A percentile compares a stretch with the other conserved stretches of the same genome.
phyloP scores from a whole-genome alignment of 2,329 filamentous ascomycete species.

The Scedosporium dehoogii region DNA sequence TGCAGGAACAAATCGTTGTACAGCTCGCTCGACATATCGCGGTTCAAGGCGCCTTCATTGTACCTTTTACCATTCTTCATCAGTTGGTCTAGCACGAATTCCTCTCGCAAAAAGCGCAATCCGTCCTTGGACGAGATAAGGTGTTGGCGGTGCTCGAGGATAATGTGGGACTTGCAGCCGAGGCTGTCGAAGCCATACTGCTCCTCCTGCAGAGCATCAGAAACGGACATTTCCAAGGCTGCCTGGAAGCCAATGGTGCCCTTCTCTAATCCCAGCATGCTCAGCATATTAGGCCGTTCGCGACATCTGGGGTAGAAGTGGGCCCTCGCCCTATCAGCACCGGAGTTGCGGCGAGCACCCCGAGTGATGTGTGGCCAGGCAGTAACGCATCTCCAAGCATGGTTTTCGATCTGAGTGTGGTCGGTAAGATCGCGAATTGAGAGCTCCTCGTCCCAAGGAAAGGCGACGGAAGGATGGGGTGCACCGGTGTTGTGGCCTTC shows the following conservation, averaged over 20 bases:
- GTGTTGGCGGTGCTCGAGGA: conserved; percentile 47
- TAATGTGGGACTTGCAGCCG: conserved; percentile 42
- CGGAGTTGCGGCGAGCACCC: conserved; percentile 5
- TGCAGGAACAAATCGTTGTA: conserved; percentile 54
- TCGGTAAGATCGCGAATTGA: conserved; percentile 55
- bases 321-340: conserved; percentile 32
- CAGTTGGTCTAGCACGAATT: conserved; percentile 47
- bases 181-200: conserved; percentile 50
- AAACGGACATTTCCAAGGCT: conserved; percentile 54
- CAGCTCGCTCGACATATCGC: conserved; percentile 35
- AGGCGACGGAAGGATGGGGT: conserved; percentile 53
- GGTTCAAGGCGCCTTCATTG: conserved; percentile 38
- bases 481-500: conserved; percentile 50
- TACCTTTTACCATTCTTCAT: conserved; percentile 47
- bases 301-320: conserved; percentile 50
- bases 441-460: conserved; percentile 56
- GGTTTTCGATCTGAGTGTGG: conserved; percentile 52
- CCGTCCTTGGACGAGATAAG: conserved; percentile 43
- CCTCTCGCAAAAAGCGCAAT: conserved; percentile 46
- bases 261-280: conserved; percentile 61
- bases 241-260: conserved; percentile 61
- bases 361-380: conserved; percentile 51
- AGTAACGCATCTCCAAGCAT: conserved; percentile 52
- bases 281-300: conserved; percentile 62
- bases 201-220: conserved; percentile 54